A percentile compares a stretch with the other conserved stretches of the same genome.
Evolutionary conservation across 495 filamentous ascomycete genomes (phyloP).

Genomic region (Trichoderma orchidacearum): DNA sequence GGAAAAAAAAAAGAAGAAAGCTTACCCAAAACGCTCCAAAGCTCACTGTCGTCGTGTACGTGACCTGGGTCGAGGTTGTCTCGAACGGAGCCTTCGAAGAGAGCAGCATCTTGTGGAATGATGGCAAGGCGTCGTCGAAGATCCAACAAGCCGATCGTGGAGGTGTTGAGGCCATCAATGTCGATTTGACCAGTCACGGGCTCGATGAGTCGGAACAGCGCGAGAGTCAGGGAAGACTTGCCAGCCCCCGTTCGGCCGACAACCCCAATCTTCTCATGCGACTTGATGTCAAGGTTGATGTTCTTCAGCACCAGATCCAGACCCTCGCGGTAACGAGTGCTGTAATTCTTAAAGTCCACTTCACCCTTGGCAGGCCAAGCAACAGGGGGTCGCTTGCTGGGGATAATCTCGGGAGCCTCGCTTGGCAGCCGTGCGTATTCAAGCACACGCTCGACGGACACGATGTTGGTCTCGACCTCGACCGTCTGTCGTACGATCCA

Average conservation of each 20-base stretch:
- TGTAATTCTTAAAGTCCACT: slow-evolving; percentile 86
- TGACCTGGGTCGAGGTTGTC: slow-evolving; percentile 94
- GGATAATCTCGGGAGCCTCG: slow-evolving; percentile 91
- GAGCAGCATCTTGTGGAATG: slow-evolving; percentile 94
- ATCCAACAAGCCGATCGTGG: slow-evolving; percentile 79
- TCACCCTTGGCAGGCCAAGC: slow-evolving; percentile 88
- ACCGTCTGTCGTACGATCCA: slow-evolving; percentile 99
- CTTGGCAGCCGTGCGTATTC: slow-evolving; percentile 90
- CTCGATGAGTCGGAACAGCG: slow-evolving; percentile 94
- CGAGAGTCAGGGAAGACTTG: slow-evolving; percentile 88
- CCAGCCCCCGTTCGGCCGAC: slow-evolving; percentile 94
- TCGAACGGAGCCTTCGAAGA: slow-evolving; percentile 91
- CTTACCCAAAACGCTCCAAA: slow-evolving; percentile 92
- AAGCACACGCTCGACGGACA: slow-evolving; percentile 93
- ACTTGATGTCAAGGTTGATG: slow-evolving; percentile 80
- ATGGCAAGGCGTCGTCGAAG: slow-evolving; percentile 85
- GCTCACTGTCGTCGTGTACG: slow-evolving; percentile 91
- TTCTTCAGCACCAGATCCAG: slow-evolving; percentile 88
- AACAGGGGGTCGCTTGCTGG: slow-evolving; percentile 69
- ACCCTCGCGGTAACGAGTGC: slow-evolving; percentile 77
- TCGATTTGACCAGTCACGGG: slow-evolving; percentile 63
- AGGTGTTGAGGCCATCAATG: slow-evolving; percentile 82
- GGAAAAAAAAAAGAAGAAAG: slow-evolving; percentile 5
- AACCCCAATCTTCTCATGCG: slow-evolving; percentile 95
- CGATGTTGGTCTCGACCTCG: slow-evolving; percentile 98